These are phyloP conservation scores for Clonostachys chloroleuca DNA, from an alignment of 2,329 filamentous ascomycete genomes.

Conservation along the genomic window DNA sequence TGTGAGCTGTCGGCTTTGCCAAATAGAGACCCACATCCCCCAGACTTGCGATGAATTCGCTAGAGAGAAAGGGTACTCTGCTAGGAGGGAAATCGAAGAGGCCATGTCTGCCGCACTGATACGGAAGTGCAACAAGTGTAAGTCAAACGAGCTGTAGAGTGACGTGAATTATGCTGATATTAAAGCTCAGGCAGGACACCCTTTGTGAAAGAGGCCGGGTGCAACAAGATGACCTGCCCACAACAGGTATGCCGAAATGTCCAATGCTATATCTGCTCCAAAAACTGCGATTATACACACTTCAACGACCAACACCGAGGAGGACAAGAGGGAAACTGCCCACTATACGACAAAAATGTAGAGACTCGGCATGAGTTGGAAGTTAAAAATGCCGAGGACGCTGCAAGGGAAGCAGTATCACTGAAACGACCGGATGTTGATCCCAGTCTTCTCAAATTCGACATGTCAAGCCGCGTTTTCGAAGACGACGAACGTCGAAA, in stretches of 20 bases:
- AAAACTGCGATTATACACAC: constrained; percentile 63
- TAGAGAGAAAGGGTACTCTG: constrained; percentile 52
- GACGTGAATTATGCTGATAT: background rate
- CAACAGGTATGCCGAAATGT: constrained; percentile 43
- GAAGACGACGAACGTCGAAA: constrained; percentile 29
- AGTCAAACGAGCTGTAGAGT: constrained; percentile 6
- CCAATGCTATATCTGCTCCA: constrained; percentile 69
- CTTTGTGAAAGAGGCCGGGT: constrained; percentile 75
- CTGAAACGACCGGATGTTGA: constrained; percentile 58
- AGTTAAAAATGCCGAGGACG: constrained; percentile 55
- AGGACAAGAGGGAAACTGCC: constrained; percentile 38
- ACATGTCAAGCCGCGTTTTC: constrained; percentile 48
- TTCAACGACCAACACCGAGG: constrained; percentile 48
- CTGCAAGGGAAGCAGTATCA: constrained; percentile 48
- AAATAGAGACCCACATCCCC: constrained; percentile 65
- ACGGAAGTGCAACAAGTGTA: constrained; percentile 66
- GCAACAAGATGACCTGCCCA: constrained; percentile 78
- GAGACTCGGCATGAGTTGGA: constrained; percentile 55
- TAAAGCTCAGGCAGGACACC: constrained; percentile 51
- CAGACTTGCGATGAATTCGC: constrained; percentile 65
- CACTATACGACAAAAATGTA: constrained; percentile 61
- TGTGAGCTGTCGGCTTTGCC: constrained; percentile 65
- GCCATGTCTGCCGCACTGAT: constrained; percentile 80
- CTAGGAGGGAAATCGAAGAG: constrained; percentile 71
- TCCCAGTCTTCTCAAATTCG: constrained; percentile 52